Conservation (phyloP, 352 stramenopile genomes). For the Aphanomyces invadans region DNA sequence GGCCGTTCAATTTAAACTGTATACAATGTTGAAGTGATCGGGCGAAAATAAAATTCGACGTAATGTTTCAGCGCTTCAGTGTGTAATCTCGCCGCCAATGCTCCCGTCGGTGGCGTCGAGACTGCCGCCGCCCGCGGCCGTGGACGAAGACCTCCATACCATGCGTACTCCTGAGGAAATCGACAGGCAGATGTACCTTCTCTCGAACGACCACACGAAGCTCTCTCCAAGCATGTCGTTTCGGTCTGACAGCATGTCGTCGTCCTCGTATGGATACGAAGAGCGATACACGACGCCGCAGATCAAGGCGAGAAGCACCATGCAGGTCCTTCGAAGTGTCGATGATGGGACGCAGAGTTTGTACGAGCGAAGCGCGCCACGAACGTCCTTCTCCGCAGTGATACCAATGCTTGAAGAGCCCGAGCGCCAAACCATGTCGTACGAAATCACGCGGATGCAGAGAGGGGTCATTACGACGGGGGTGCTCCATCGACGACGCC, state of each 20-base stretch:
- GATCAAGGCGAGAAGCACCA: conserved; percentile 1
- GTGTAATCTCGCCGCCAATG: not conserved
- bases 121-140: not conserved
- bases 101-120: not conserved
- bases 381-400: not conserved
- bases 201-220: not conserved
- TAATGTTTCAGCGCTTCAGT: not conserved
- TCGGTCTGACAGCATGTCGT: not conserved
- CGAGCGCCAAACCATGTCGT: not conserved
- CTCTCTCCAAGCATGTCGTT: not conserved
- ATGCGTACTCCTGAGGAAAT: not conserved
- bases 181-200: not conserved
- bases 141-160: not conserved
- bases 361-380: not conserved
- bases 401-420: conserved; percentile 22
- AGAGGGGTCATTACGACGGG: conserved; percentile 14
- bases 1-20: no score
- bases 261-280: conserved; percentile 5
- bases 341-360: conserved; percentile 2
- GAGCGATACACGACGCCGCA: not conserved
- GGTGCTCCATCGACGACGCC: conserved; percentile 12
- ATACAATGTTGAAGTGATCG: not conserved
- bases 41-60: conserved; percentile 1
- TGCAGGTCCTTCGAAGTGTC: not conserved
- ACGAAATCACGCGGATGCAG: conserved; percentile 7